phyloP scores from a whole-genome alignment of 2,329 filamentous ascomycete species.

The Pleurostoma richardsiae region DNA sequence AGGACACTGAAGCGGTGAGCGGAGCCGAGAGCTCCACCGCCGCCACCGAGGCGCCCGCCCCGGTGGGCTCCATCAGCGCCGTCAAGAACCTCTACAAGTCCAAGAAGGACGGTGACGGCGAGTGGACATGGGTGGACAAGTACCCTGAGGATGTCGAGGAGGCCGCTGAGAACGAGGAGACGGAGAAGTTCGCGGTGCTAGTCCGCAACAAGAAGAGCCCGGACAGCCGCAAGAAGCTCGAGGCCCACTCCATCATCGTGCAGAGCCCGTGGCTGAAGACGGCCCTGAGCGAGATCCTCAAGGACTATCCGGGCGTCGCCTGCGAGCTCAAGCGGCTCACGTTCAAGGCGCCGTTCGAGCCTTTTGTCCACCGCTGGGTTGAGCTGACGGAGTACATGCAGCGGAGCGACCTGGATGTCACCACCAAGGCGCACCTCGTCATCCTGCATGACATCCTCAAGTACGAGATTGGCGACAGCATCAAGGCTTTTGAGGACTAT shows the following conservation, averaged over 20 bases:
- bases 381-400: slow-evolving; percentile 34
- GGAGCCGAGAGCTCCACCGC: slow-evolving; percentile 41
- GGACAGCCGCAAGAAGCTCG: slow-evolving; percentile 54
- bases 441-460: slow-evolving; percentile 42
- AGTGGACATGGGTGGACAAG: slow-evolving; percentile 50
- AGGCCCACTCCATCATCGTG: slow-evolving; percentile 57
- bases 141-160: slow-evolving; percentile 49
- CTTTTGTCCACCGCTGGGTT: slow-evolving; percentile 63
- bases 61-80: slow-evolving; percentile 28
- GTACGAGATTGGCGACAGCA: slow-evolving; percentile 44
- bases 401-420: slow-evolving; percentile 32
- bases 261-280: slow-evolving; percentile 58
- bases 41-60: slow-evolving; percentile 3
- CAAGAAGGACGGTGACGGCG: slow-evolving; percentile 40
- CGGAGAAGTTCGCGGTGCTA: slow-evolving; percentile 55
- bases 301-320: slow-evolving; percentile 55
- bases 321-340: slow-evolving; percentile 54
- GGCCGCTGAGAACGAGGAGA: slow-evolving; percentile 56
- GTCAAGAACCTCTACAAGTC: slow-evolving; percentile 36
- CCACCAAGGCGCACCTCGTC: slow-evolving; percentile 38
- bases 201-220: slow-evolving; percentile 53
- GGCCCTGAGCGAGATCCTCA: slow-evolving; percentile 48
- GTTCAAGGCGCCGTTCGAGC: slow-evolving; percentile 55
- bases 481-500: slow-evolving; percentile 45
- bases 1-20: slow-evolving; percentile 54